Percentiles rank a stretch among this genome's conserved stretches.
Conservation (phyloP, 495 filamentous ascomycete species). For the Rhizodiscina lignyota region DNA sequence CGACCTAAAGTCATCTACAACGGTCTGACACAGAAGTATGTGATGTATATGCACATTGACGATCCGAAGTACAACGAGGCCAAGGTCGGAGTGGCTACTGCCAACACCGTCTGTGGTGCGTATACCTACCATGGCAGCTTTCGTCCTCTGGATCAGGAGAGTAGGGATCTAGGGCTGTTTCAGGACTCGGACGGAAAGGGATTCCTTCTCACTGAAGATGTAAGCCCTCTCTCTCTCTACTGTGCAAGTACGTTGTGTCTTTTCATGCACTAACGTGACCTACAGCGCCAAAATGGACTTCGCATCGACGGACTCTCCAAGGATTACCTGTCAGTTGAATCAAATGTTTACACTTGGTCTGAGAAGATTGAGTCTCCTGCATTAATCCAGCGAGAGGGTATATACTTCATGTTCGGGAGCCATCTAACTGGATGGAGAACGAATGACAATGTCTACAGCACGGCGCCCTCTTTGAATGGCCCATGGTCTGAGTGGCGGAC, state of each 20-base stretch:
- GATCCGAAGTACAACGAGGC: conserved; percentile 43
- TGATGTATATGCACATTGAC: conserved; percentile 53
- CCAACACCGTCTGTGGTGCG: conserved; percentile 37
- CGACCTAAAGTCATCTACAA: conserved; percentile 50
- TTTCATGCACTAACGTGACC: not conserved
- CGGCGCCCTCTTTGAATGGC: conserved; percentile 22
- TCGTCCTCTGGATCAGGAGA: conserved; percentile 34
- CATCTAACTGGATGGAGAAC: conserved; percentile 28
- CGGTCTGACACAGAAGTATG: conserved; percentile 32
- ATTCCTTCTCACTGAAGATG: conserved; percentile 49
- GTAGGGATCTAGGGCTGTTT: conserved; percentile 45
- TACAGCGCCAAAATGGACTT: conserved; percentile 31
- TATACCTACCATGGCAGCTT: conserved; percentile 30
- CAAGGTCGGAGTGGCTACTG: conserved; percentile 44
- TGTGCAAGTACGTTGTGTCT: not conserved
- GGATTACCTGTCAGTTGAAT: conserved; percentile 28
- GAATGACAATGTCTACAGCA: conserved; percentile 44
- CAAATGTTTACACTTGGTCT: conserved; percentile 24
- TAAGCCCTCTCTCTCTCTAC: conserved; percentile 6
- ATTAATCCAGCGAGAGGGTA: conserved; percentile 31
- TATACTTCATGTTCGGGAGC: conserved; percentile 35
- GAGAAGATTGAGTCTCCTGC: conserved; percentile 29
- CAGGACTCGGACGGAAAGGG: conserved; percentile 41
- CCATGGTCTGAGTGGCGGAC: conserved; percentile 44
- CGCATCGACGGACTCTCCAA: conserved; percentile 31